Conservation (phyloP, 345 rosid genomes). For the Gossypium stocksii region DNA sequence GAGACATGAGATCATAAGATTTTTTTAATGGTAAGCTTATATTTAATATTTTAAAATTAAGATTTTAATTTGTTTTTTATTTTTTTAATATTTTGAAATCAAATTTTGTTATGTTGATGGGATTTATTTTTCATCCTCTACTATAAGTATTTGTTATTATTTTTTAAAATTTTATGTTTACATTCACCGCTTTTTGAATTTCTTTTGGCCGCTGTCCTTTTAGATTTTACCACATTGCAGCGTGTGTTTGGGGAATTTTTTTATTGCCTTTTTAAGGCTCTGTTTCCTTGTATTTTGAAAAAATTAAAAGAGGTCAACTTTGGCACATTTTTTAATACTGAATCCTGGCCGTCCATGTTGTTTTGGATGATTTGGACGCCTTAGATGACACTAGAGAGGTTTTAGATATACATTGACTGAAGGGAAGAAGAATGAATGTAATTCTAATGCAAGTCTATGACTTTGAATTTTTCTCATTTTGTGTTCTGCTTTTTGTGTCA, state of each 20-base stretch:
- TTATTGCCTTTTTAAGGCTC: neutral
- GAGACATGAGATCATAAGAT: no score
- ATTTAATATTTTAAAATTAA: no score
- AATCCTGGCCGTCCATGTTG: neutral
- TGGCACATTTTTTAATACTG: neutral
- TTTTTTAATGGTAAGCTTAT: no score
- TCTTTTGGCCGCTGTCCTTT: neutral
- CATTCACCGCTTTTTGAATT: no score
- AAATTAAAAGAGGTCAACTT: neutral
- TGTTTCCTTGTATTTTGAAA: neutral
- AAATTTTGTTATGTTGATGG: no score
- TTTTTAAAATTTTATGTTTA: rapidly evolving
- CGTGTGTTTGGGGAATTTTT: neutral
- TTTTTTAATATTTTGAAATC: no score
- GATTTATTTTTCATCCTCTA: no score
- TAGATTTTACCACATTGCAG: neutral
- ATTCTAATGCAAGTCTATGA: neutral
- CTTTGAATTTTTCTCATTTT: neutral
- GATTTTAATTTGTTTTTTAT: no score
- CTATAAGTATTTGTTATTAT: no score
- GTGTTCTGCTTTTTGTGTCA: neutral
- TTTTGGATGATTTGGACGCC: neutral
- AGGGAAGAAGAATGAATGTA: neutral
- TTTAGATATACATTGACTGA: neutral
- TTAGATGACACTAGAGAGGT: neutral